phyloP scores from a whole-genome alignment of 306 rosid species.

The Vigna reflexopilosa region DNA sequence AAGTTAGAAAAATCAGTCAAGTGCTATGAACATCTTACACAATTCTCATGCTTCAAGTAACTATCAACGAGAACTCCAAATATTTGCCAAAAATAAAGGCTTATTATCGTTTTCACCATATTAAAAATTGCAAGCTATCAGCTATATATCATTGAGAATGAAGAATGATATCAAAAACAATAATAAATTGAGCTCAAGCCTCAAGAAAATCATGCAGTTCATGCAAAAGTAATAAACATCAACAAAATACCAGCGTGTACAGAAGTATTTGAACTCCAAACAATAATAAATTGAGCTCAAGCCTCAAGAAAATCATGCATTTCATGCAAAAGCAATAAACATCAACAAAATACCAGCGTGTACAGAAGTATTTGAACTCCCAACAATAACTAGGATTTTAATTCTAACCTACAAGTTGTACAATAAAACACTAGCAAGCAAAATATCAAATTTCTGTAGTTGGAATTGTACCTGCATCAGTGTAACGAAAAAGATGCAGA shows the following conservation, averaged over 20 bases:
- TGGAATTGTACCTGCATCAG: slow-evolving; percentile 53
- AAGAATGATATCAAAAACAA: slow-evolving; percentile 33
- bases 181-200: slow-evolving; percentile 24
- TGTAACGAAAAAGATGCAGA: slow-evolving; percentile 36
- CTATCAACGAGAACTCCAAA: slow-evolving; percentile 11
- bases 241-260: not conserved
- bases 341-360: not conserved
- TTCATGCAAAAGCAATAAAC: slow-evolving; percentile 33
- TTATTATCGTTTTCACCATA: slow-evolving; percentile 3
- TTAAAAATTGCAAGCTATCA: slow-evolving; percentile 13
- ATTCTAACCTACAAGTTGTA: slow-evolving; percentile 31
- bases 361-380: not conserved
- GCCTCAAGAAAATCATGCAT: slow-evolving; percentile 19
- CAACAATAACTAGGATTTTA: slow-evolving; percentile 6
- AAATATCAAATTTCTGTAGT: slow-evolving; percentile 27
- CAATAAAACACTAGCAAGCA: not conserved
- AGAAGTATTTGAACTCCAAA: not conserved
- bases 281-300: slow-evolving; percentile 28
- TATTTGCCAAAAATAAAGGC: slow-evolving; percentile 19
- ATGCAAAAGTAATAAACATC: slow-evolving; percentile 35
- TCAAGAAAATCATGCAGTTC: slow-evolving; percentile 17
- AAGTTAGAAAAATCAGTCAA: not conserved
- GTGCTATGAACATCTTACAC: not conserved
- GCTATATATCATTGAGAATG: slow-evolving; percentile 17
- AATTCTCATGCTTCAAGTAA: slow-evolving; percentile 10